These are phyloP conservation scores for Cyberlindnera meyerae DNA, from an alignment of 805 yeast genomes.

Conservation along the genomic window DNA sequence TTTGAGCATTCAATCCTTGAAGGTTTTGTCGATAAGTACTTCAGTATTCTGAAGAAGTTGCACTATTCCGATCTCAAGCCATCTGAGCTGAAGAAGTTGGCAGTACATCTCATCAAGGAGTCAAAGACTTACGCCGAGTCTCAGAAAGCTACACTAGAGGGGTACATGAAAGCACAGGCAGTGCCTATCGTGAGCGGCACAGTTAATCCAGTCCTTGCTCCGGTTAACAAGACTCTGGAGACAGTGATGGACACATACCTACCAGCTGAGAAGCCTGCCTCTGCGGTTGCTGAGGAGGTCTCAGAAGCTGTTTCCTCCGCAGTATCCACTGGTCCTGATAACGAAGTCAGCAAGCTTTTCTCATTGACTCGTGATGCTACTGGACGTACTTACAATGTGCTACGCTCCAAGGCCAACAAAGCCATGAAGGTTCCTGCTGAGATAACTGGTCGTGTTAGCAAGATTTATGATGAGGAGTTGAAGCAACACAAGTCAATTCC, in stretches of 20 bases:
- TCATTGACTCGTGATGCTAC: conserved; percentile 12
- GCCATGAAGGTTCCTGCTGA: conserved; percentile 10
- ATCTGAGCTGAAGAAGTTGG: conserved; percentile 1
- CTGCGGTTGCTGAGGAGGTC: neutral
- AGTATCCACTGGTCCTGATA: neutral
- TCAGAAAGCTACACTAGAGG: neutral
- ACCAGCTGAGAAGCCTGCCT: conserved; percentile 7
- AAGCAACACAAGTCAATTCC: conserved; percentile 14
- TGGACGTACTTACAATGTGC: conserved; percentile 11
- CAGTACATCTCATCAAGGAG: neutral
- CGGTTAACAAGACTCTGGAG: conserved; percentile 15
- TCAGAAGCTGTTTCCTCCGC: neutral
- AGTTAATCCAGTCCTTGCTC: conserved; percentile 16
- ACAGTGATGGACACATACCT: conserved; percentile 12
- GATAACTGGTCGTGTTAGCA: conserved; percentile 9
- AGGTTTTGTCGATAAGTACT: conserved; percentile 8
- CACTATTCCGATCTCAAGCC: conserved; percentile 9
- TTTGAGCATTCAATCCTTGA: conserved; percentile 4
- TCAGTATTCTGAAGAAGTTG: conserved; percentile 6
- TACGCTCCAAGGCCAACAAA: conserved; percentile 8
- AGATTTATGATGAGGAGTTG: conserved; percentile 11
- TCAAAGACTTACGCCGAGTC: neutral
- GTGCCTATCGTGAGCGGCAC: conserved; percentile 11
- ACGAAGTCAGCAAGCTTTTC: conserved; percentile 12
- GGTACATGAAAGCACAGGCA: conserved; percentile 6